These are phyloP conservation scores for Xylaria sp. DNA, from an alignment of 2,329 filamentous ascomycete genomes.

Conservation along the genomic window DNA sequence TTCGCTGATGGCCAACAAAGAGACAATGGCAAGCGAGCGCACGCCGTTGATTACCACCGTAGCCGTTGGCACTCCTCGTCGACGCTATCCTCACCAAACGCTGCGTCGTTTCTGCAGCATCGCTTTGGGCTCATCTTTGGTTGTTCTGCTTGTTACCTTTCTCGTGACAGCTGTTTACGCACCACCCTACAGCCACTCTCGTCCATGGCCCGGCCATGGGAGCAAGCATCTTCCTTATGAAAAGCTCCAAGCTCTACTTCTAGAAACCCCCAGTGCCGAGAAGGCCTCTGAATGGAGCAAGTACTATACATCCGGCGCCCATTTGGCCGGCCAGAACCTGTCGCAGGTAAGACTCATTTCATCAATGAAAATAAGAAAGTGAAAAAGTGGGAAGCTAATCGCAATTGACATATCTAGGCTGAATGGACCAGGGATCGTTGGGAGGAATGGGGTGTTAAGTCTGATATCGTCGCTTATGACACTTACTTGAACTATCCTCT, in stretches of 20 bases:
- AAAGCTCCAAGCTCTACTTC: slow-evolving; percentile 65
- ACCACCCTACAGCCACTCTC: slow-evolving; percentile 40
- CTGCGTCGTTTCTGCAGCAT: slow-evolving; percentile 74
- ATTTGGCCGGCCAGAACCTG: slow-evolving; percentile 80
- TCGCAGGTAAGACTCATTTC: slow-evolving; percentile 64
- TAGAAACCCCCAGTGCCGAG: slow-evolving; percentile 66
- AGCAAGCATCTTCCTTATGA: slow-evolving; percentile 55
- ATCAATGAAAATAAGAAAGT: neutral
- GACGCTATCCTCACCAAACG: slow-evolving; percentile 67
- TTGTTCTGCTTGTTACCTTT: slow-evolving; percentile 61
- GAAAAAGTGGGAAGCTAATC: neutral
- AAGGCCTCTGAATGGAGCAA: slow-evolving; percentile 75
- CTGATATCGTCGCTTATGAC: slow-evolving; percentile 75
- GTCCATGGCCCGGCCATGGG: slow-evolving; percentile 45
- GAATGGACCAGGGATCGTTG: slow-evolving; percentile 80
- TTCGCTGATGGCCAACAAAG: slow-evolving; percentile 33
- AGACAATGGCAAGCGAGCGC: slow-evolving; percentile 62
- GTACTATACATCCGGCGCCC: slow-evolving; percentile 81
- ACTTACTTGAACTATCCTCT: slow-evolving; percentile 82
- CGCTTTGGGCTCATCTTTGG: slow-evolving; percentile 63
- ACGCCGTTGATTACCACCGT: slow-evolving; percentile 76
- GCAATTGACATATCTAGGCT: slow-evolving; percentile 55
- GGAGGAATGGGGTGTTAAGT: slow-evolving; percentile 74
- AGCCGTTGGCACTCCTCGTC: slow-evolving; percentile 61
- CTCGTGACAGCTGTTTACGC: slow-evolving; percentile 52